These are phyloP conservation scores for Monilinia fructicola DNA, from an alignment of 2,329 filamentous ascomycete genomes.

Conservation along the genomic window DNA sequence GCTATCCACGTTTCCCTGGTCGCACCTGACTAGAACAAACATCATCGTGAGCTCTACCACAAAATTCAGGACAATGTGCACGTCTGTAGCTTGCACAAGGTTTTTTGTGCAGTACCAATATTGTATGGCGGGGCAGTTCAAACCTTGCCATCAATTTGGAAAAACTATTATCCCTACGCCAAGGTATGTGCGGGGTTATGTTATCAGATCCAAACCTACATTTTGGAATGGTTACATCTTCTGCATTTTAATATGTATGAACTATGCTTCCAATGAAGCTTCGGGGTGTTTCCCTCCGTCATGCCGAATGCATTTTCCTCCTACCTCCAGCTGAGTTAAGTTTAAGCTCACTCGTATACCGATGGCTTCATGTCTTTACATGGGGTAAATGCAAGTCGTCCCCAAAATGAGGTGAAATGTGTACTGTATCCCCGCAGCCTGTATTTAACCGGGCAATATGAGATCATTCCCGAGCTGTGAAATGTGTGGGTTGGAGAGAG, in stretches of 20 bases:
- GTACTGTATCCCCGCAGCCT: constrained; percentile 6
- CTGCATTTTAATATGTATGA: background rate
- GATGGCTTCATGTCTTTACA: constrained; percentile 5
- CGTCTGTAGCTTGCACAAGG: background rate
- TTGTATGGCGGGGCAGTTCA: background rate
- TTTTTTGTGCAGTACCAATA: background rate
- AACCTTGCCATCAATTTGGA: background rate
- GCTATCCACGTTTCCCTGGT: background rate
- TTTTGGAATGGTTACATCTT: constrained; percentile 11
- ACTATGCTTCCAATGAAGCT: background rate
- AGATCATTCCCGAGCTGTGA: constrained; percentile 10
- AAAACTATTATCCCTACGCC: constrained; percentile 12
- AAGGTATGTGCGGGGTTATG: constrained; percentile 19
- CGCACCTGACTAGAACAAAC: background rate
- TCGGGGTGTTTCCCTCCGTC: constrained; percentile 21
- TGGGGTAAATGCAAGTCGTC: constrained; percentile 16
- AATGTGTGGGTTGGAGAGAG: background rate
- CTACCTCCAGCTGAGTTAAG: background rate
- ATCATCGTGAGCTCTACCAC: background rate
- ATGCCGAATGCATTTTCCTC: constrained; percentile 3
- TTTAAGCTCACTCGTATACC: background rate
- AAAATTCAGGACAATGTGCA: background rate
- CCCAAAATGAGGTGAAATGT: background rate
- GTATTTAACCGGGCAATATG: constrained; percentile 20
- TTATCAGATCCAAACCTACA: background rate